Base-by-base conservation (phyloP, 1,139 yeast genomes). In the Lodderomyces pseudojiufengensis region DNA sequence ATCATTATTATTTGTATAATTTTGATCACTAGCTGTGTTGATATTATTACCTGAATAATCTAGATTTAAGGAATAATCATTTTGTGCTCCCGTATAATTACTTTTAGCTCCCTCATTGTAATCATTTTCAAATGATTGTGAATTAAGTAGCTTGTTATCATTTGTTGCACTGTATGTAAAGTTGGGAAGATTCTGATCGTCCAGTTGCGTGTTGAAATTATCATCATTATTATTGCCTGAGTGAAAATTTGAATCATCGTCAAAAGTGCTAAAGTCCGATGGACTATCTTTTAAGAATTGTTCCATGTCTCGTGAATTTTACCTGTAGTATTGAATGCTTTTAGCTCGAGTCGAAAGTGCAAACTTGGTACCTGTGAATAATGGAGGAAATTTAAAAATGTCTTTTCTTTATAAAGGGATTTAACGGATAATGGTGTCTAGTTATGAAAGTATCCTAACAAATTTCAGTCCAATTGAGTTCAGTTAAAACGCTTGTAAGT, bases 221-320 rank as follows among this genome's bases (percentile, higher is more conserved):
- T 21, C 23, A 15, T 27, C 18, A 26, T 30, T 24, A 30, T 45
- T 39, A 16, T 36, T 36, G 33, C 35, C 37, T 27, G 33, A 24
- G 15, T 33, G 32, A 33, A 39, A 29, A 27, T 12, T 21, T 9
- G 28, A 24, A 15, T 34, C 31, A 25, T 34, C 30, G 24, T 26
- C 35, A 15, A 39, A 16, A 22, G 31, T 35, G 25, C 41, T 36
- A 29, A 43, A 48, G 39, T 62, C 67, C 32, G 61, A 50, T 12
- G 70, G 69, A 50, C 70, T 62, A 33, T 64, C 69, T 39, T 56
- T 63, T 39, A 64, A 54, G 44, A 49, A 65, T 37, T 63, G 66
- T 32, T 64, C 70, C 71, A 65, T 65, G 12, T 25, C 20, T 31
- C 21, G 20, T 6, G 26, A 16, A 18, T 4, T n/a, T n/a, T n/a